Percentiles rank a stretch among this genome's conserved stretches.
Evolutionary conservation across 176 grass and related monocot species (phyloP).

Genomic region (Rhynchospora pubera): DNA sequence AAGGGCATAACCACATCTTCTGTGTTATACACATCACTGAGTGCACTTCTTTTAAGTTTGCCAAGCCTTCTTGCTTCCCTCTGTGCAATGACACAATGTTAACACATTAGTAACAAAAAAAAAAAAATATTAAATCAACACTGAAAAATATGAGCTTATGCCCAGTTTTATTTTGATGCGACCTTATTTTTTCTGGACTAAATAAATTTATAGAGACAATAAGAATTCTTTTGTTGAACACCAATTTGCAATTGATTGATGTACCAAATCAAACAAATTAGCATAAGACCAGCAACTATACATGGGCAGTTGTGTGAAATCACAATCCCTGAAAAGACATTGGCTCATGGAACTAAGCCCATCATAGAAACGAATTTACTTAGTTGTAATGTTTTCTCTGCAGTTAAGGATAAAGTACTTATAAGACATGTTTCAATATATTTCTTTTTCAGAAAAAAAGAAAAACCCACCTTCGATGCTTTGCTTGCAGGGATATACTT

Average conservation of each 20-base stretch:
- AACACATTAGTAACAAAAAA: constrained; percentile 14
- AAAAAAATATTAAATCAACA: not conserved
- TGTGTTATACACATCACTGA: constrained; percentile 56
- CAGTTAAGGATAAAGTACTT: too few relatives aligned
- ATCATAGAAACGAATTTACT: too few relatives aligned
- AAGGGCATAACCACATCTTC: constrained; percentile 95
- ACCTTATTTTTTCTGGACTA: not conserved
- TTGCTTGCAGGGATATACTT: not conserved
- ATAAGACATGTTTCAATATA: too few relatives aligned
- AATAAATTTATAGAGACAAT: not conserved
- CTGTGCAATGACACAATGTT: constrained; percentile 32
- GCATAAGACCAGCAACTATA: too few relatives aligned
- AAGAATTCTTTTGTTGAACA: not conserved
- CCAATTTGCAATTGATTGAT: not conserved
- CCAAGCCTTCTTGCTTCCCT: constrained; percentile 48
- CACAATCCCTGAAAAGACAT: not conserved
- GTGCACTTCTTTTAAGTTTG: constrained; percentile 39
- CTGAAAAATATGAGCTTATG: not conserved
- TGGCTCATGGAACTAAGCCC: not conserved
- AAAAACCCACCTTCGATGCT: not conserved
- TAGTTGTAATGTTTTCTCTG: too few relatives aligned
- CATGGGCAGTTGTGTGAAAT: too few relatives aligned
- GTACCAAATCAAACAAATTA: not conserved
- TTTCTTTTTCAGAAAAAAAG: too few relatives aligned
- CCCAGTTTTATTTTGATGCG: not conserved